These are phyloP conservation scores for Cercospora beticola DNA, from an alignment of 2,329 filamentous ascomycete genomes.

Conservation along the genomic window DNA sequence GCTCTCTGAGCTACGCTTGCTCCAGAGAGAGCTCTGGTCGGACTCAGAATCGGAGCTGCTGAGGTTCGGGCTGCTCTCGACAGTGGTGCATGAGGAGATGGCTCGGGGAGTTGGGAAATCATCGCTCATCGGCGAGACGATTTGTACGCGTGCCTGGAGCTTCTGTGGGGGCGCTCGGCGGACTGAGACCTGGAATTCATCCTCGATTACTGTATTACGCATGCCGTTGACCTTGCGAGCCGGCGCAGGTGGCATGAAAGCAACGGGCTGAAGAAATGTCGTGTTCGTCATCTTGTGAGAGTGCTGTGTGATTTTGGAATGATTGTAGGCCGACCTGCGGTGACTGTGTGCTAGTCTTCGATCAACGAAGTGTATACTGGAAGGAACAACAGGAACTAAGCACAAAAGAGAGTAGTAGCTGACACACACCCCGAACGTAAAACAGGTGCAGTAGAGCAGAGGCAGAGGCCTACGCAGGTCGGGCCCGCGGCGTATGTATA, in stretches of 20 bases:
- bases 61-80: conserved; percentile 59
- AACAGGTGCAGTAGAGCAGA: conserved; percentile 25
- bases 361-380: conserved; percentile 44
- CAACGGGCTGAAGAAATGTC: conserved; percentile 50
- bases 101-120: conserved; percentile 59
- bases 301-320: conserved; percentile 9
- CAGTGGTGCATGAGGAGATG: conserved; percentile 21
- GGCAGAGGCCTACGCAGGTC: conserved; percentile 24
- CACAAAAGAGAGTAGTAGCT: conserved; percentile 29
- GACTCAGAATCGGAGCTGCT: conserved; percentile 54
- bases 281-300: conserved; percentile 39
- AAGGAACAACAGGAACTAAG: conserved; percentile 25
- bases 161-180: conserved; percentile 33
- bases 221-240: conserved; percentile 50
- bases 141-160: conserved; percentile 39
- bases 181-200: conserved; percentile 45
- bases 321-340: conserved; percentile 47
- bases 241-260: conserved; percentile 59
- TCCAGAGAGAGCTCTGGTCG: conserved; percentile 52
- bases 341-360: conserved; percentile 42
- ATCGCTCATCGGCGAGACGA: conserved; percentile 49
- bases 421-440: conserved; percentile 26
- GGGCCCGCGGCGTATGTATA: conserved; percentile 31
- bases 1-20: conserved; percentile 65
- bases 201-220: conserved; percentile 67